Percentiles rank a stretch among this genome's conserved stretches.
These are phyloP conservation scores for Ganoderma sinense DNA, from an alignment of 1,284 basidiomycete genomes.

Conservation along the genomic window DNA sequence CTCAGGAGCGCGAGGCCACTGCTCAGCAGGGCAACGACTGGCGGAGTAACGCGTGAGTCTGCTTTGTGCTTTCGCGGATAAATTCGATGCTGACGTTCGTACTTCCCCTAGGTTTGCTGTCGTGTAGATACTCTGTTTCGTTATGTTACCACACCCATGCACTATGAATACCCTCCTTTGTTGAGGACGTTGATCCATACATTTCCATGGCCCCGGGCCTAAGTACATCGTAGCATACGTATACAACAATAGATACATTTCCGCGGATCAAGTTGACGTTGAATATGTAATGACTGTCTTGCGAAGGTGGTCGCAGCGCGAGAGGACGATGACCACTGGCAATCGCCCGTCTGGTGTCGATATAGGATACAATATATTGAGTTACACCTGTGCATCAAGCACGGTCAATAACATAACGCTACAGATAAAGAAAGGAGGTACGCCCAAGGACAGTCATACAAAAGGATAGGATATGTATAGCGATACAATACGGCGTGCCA, in stretches of 20 bases:
- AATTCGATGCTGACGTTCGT: not conserved
- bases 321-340: too few species aligned
- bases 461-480: conserved; percentile 24
- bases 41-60: conserved; percentile 68
- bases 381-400: conserved; percentile 28
- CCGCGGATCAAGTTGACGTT: too few species aligned
- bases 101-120: not conserved
- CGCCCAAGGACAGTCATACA: conserved; percentile 17
- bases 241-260: not conserved
- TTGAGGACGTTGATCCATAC: not conserved
- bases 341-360: not conserved
- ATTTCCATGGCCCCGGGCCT: not conserved
- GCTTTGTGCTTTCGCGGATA: not conserved
- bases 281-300: too few species aligned
- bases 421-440: conserved; percentile 22
- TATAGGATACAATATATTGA: conserved; percentile 14
- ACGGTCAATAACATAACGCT: conserved; percentile 27
- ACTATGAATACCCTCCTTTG: not conserved
- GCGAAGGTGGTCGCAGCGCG: not conserved
- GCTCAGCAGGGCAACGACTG: conserved; percentile 63
- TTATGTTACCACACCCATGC: not conserved
- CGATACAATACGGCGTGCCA: conserved; percentile 24
- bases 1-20: conserved; percentile 63
- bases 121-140: not conserved
- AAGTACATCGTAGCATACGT: not conserved